These are phyloP conservation scores for Fraxinus anomala DNA, from an alignment of 257 asterid species.

Conservation along the genomic window DNA sequence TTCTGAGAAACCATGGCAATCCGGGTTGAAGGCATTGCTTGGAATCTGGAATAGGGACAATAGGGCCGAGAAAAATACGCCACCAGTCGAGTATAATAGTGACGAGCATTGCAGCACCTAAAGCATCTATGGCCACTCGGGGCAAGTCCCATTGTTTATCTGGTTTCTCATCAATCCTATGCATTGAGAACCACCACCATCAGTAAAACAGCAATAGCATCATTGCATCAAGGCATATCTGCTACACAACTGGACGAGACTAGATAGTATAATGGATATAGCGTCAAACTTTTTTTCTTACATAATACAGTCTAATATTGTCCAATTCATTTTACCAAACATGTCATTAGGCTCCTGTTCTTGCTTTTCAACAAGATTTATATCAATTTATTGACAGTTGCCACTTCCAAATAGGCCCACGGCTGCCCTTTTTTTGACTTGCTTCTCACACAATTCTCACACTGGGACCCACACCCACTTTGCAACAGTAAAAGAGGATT, in stretches of 20 bases:
- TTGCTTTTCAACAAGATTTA: too few species aligned
- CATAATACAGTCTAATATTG: neutral
- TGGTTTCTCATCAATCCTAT: slow-evolving; percentile 83
- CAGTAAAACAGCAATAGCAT: neutral
- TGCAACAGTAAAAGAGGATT: too few species aligned
- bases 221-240: neutral
- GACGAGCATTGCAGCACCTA: slow-evolving; percentile 98
- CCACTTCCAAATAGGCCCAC: too few species aligned
- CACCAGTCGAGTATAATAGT: slow-evolving; percentile 90
- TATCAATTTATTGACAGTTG: too few species aligned
- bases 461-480: too few species aligned
- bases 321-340: neutral
- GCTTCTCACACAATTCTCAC: too few species aligned
- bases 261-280: neutral
- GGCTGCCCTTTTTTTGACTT: too few species aligned
- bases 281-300: neutral
- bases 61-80: slow-evolving; percentile 91
- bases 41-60: slow-evolving; percentile 56
- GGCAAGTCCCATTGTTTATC: slow-evolving; percentile 75
- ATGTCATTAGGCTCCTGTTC: neutral
- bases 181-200: slow-evolving; percentile 10
- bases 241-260: neutral
- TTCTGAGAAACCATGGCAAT: slow-evolving; percentile 71
- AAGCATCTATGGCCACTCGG: slow-evolving; percentile 82
- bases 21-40: slow-evolving; percentile 77